Evolutionary conservation across 1,139 yeast genomes (phyloP), one percentile per base, ranked within the genome.

Genomic region (Pneumocystis wakefieldiae): DNA sequence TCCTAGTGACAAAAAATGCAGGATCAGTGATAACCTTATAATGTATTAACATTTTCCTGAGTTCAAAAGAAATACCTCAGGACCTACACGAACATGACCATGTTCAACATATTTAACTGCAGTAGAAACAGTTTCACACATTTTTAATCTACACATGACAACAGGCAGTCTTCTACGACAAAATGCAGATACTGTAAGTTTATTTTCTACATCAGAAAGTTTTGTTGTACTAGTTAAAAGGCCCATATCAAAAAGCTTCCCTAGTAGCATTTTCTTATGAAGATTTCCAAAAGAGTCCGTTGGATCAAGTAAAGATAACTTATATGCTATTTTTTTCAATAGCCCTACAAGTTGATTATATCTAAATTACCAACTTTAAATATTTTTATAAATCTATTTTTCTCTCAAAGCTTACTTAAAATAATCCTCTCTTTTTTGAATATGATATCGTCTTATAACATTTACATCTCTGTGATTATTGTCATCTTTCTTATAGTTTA

Each of bases 31-130:
- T 84, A 41, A 92, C 86, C 55, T 48, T 48, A 24, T 12, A 48
- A 19, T 12, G 19, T 8, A 24, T 12, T 12, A 19, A 10, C 14
- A 7, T 42, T 42, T 19, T 48, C 24, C 29, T 17, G 19, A 48
- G 12, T 24, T 7, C 12, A n/a, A 48, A 12, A 24, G 14, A 48
- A 8, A 48, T 48, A 48, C 55, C 71, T 90, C 88, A 10, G 97
- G 98, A 0, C 99, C 99, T 12, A 94, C 96, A 69, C 98, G 81
- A 3, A 94, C 96, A 72, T 94, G 97, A 2, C 99, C 99, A 74
- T 92, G 97, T 72, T 92, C 97, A 28, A 94, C 81, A 72, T 88
- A 89, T 61, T 88, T 88, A 28, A 91, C 87, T 0, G 97, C 98
- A 73, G 90, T 97, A 42, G 82, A 78, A 57, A 92, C 80, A 59